Base-by-base conservation (phyloP, 2,329 filamentous ascomycete species). In the Orbilia brochopaga region DNA sequence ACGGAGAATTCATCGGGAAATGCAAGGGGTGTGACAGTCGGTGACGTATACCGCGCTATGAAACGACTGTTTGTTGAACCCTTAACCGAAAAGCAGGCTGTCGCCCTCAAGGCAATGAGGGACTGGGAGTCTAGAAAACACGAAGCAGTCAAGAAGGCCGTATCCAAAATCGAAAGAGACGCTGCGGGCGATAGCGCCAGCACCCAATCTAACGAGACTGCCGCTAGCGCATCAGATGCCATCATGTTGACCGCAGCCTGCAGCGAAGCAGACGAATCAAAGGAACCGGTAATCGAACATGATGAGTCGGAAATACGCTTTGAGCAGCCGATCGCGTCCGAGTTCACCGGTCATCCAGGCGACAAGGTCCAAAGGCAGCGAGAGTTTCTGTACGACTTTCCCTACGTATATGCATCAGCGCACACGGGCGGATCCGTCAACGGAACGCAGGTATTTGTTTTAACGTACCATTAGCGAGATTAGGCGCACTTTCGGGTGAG, bases 351-450 rank as follows among this genome's bases (percentile, higher is more conserved):
- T 4, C 60, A 72, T 35, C n/a, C 40, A 6, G 55, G 57, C n/a
- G 57, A 56, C 40, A 56, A 55, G 4, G 21, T 57, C 3, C 48
- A 40, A 23, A 54, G 60, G n/a, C 67, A 72, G 32, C 55, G 67
- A 24, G 67, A 72, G 42, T 65, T 72, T 40, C 23, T 72, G 32
- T 53, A 60, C 50, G 67, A 72, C 35, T 72, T 72, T 42, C 67
- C 67, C 7, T 72, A 72, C 40, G 67, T 72, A 37, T 72, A 72
- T 32, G 67, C 67, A 17, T 72, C 67, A 4, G 60, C 60, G n/a
- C 60, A 61, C 23, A 59, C 61, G 13, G 55, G 50, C 3, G 40
- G n/a, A 7, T 46, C 24, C 3, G 30, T 52, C 15, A 46, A 53
- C n/a, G 55, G 55, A 2, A 42, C 48, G 5, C 60, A 61, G 19